Conservation (phyloP, 768 basidiomycete genomes). For the Atractiella rhizophila region DNA sequence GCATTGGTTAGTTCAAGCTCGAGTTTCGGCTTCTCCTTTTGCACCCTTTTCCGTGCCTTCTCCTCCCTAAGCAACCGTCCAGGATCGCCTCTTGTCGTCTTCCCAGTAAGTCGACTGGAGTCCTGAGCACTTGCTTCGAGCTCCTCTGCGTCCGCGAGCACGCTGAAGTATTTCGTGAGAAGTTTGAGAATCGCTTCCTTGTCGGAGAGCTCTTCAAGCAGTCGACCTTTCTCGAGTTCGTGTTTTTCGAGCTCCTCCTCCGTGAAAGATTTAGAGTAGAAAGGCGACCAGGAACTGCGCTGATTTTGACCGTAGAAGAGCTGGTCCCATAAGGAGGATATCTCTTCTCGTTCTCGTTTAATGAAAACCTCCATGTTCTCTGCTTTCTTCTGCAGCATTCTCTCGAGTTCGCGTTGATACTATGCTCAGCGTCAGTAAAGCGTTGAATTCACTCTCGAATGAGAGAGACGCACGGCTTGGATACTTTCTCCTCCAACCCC, state of each 20-base stretch:
- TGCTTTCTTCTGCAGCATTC: constrained; percentile 68
- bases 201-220: constrained; percentile 61
- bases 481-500: constrained; percentile 58
- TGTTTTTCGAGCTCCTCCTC: constrained; percentile 39
- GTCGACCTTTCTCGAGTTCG: constrained; percentile 57
- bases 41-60: constrained; percentile 85
- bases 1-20: constrained; percentile 57
- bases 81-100: constrained; percentile 49
- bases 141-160: too few relatives aligned
- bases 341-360: constrained; percentile 51
- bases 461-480: constrained; percentile 29
- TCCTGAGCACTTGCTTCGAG: constrained; percentile 42
- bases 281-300: constrained; percentile 41
- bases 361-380: constrained; percentile 71
- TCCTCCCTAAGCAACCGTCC: constrained; percentile 73
- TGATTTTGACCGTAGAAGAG: constrained; percentile 35
- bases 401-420: constrained; percentile 69
- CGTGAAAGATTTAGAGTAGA: constrained; percentile 38
- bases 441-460: neutral
- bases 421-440: constrained; percentile 4
- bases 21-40: constrained; percentile 78
- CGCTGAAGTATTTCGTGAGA: neutral
- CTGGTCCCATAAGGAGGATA: constrained; percentile 56
- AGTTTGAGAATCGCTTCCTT: constrained; percentile 48
- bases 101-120: constrained; percentile 52